phyloP scores from a whole-genome alignment of 2,329 filamentous ascomycete species.

The Verticillium tricorpus region DNA sequence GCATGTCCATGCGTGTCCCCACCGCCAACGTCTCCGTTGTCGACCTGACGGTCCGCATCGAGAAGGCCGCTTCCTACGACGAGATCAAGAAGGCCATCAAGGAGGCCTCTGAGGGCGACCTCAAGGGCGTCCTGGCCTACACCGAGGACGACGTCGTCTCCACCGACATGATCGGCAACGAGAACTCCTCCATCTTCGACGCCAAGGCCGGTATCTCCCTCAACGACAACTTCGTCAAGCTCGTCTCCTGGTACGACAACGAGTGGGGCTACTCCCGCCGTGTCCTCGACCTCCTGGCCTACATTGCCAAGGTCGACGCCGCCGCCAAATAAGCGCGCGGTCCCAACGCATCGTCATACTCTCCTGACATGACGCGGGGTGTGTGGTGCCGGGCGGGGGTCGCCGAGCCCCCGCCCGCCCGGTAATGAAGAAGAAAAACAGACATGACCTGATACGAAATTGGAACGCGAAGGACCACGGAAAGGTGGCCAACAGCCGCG shows the following conservation, averaged over 20 bases:
- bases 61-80: conserved; percentile 85
- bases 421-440: conserved; percentile 13
- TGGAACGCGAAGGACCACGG: conserved; percentile 1
- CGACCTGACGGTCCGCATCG: conserved; percentile 88
- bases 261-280: conserved; percentile 99
- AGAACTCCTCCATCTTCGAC: conserved; percentile 95
- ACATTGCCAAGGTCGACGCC: conserved; percentile 74
- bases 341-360: neutral
- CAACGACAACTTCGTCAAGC: conserved; percentile 98
- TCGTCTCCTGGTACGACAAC: conserved; percentile 98
- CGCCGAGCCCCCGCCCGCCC: neutral
- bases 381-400: neutral
- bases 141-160: conserved; percentile 97
- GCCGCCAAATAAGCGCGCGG: conserved; percentile 39
- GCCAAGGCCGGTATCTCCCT: conserved; percentile 98
- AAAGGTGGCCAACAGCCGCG: neutral
- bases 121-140: conserved; percentile 92
- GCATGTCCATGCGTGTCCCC: conserved; percentile 99
- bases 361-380: neutral
- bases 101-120: conserved; percentile 74
- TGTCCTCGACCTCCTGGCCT: conserved; percentile 76
- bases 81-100: conserved; percentile 92
- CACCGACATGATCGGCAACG: conserved; percentile 88
- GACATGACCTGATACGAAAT: conserved; percentile 1
- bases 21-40: conserved; percentile 99